Percentiles rank a stretch among this genome's conserved stretches.
phyloP scores from a whole-genome alignment of 768 basidiomycete species.

The Thelephora aurantiotincta region DNA sequence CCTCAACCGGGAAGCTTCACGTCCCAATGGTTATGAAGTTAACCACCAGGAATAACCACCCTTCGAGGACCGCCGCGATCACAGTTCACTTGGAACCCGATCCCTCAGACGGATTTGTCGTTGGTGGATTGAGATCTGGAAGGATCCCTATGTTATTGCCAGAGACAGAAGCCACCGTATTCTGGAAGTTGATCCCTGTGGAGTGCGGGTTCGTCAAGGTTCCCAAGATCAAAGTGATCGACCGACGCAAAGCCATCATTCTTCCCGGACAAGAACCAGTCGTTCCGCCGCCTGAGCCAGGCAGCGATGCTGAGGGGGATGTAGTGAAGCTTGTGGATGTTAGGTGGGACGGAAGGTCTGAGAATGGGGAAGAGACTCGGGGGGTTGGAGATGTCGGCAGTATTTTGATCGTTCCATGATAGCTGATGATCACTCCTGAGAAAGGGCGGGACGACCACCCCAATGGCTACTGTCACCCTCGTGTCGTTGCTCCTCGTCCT shows the following conservation, averaged over 20 bases:
- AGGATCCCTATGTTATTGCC: slow-evolving; percentile 64
- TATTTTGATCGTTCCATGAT: not conserved
- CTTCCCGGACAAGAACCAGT: slow-evolving; percentile 9
- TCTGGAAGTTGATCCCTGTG: slow-evolving; percentile 59
- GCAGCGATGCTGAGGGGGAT: slow-evolving; percentile 26
- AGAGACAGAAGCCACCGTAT: slow-evolving; percentile 47
- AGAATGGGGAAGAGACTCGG: not conserved
- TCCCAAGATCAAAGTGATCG: slow-evolving; percentile 47
- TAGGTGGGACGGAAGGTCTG: slow-evolving; percentile 22
- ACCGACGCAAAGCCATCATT: slow-evolving; percentile 27
- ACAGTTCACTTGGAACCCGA: slow-evolving; percentile 63
- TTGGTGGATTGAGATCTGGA: slow-evolving; percentile 58
- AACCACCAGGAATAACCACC: slow-evolving; percentile 51
- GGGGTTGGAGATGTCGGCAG: not conserved
- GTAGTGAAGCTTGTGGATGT: slow-evolving; percentile 40
- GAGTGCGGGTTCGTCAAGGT: slow-evolving; percentile 57
- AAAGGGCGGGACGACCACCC: too few species aligned
- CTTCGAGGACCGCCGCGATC: slow-evolving; percentile 51
- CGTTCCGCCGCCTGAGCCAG: slow-evolving; percentile 9
- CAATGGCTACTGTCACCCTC: too few species aligned
- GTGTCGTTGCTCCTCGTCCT: too few species aligned
- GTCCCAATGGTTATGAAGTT: slow-evolving; percentile 38
- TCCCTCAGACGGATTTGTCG: slow-evolving; percentile 57
- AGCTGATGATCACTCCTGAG: not conserved
- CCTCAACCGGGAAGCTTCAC: slow-evolving; percentile 53